Conservation (phyloP, 495 filamentous ascomycete species). For the Aspergillus diversus region DNA sequence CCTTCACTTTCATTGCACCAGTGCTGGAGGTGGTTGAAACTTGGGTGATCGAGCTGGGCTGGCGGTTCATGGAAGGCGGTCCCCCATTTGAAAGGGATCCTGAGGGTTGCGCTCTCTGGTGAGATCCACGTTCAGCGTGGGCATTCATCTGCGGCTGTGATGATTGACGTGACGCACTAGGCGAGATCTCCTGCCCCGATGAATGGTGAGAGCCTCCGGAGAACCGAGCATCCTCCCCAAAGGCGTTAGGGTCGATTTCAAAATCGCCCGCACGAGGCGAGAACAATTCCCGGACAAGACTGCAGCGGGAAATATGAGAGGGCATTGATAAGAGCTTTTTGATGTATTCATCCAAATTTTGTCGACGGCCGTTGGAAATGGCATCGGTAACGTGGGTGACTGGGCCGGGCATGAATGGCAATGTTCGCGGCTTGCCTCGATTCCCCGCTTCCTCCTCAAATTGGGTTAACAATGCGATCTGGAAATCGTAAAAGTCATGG, state of each 20-base stretch:
- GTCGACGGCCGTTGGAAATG: constrained; percentile 89
- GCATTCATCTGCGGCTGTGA: constrained; percentile 72
- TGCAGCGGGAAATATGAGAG: constrained; percentile 78
- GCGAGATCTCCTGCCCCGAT: constrained; percentile 54
- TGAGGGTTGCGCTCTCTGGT: constrained; percentile 59
- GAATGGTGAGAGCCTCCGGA: constrained; percentile 75
- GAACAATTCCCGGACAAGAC: constrained; percentile 86
- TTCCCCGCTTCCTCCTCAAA: constrained; percentile 93
- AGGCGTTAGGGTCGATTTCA: constrained; percentile 75
- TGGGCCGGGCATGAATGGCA: constrained; percentile 99
- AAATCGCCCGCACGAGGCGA: constrained; percentile 88
- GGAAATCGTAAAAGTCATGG: constrained; percentile 98
- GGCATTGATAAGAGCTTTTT: constrained; percentile 85
- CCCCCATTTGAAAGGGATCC: constrained; percentile 43
- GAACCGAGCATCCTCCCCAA: constrained; percentile 69
- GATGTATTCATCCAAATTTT: constrained; percentile 92
- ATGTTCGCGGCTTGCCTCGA: constrained; percentile 70
- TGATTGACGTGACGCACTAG: constrained; percentile 71
- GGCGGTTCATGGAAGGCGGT: constrained; percentile 65
- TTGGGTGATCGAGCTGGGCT: constrained; percentile 74
- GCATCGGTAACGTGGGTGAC: constrained; percentile 97
- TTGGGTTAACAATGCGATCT: constrained; percentile 90
- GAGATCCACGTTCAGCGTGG: constrained; percentile 60
- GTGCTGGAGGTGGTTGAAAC: constrained; percentile 57
- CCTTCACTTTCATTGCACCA: constrained; percentile 83